Evolutionary conservation across 2,329 filamentous ascomycete genomes (phyloP), one percentile per base, ranked within the genome.

Genomic region (Fusarium kyushuense): DNA sequence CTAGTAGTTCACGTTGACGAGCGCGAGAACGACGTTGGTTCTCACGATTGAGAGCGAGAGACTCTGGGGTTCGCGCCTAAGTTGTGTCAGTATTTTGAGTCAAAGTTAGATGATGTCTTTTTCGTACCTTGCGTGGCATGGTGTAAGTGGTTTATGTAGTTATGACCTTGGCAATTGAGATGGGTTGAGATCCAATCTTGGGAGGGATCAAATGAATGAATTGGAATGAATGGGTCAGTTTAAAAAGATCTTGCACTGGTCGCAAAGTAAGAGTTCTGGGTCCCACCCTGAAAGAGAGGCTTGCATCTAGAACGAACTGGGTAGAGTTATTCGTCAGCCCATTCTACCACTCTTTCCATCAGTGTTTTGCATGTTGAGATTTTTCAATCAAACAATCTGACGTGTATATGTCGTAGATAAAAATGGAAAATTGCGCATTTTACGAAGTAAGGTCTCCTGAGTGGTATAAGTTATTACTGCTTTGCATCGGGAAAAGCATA

Each of bases 1-100:
- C 77, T n/a, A 84, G 67, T 30, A 81, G 78, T 58, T 83, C 81
- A 40, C 78, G 79, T 13, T 78, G 79, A 21, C 83, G 80, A 14
- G 79, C 81, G 25, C 84, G 79, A 14, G 79, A 82, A 6, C 79
- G 80, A 35, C 83, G 80, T 72, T 85, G 83, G 69, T 82, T 84
- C 54, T 83, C 78, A 42, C 81, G 79, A 61, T 75, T 74, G 48
- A 74, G 70, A 16, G 70, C 69, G 43, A 74, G 69, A 17, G 73
- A 75, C 52, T 74, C 73, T 13, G 72, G 70, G 16, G 73, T 75
- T 58, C 72, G 67, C 59, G 42, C 64, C 67, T 70, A 19, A n/a
- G 4, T 7, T 25, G 8, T 30, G 23, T 25, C 23, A 25, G 23
- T 25, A 25, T 25, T 25, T 25, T 25, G 23, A 25, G 23, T 27